These are phyloP conservation scores for Pseudohalonectria lignicola DNA, from an alignment of 2,329 filamentous ascomycete species.

Conservation along the genomic window DNA sequence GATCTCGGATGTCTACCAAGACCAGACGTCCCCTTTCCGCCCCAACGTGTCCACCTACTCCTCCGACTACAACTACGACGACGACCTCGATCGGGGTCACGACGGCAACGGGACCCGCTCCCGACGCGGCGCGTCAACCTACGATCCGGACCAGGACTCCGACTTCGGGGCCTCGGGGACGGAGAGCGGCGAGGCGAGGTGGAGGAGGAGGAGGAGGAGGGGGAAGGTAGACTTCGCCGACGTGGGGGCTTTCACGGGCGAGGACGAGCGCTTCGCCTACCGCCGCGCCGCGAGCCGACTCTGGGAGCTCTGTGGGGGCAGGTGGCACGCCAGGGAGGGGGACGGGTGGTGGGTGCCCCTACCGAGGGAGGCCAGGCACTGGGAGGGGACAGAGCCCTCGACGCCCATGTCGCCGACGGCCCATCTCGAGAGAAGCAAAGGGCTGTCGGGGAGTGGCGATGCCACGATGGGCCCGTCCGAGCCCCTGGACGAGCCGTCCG, in stretches of 20 bases:
- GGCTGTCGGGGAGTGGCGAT: too few species aligned
- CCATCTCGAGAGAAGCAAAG: background rate
- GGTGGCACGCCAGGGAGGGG: conserved; percentile 57
- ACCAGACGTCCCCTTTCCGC: conserved; percentile 64
- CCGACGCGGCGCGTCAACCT: conserved; percentile 36
- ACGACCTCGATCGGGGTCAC: too few species aligned
- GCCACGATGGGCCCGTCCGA: conserved; percentile 24
- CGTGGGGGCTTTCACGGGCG: conserved; percentile 59
- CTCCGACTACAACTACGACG: too few species aligned
- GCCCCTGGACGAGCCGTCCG: conserved; percentile 30
- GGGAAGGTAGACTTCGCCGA: conserved; percentile 52
- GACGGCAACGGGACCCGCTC: conserved; percentile 28
- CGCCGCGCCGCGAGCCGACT: conserved; percentile 66
- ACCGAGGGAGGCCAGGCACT: conserved; percentile 49
- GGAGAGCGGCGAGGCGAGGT: conserved; percentile 10
- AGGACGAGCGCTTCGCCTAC: conserved; percentile 74
- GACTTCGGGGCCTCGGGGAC: conserved; percentile 33
- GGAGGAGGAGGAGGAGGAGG: background rate
- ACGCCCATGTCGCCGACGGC: background rate
- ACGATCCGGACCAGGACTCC: conserved; percentile 46
- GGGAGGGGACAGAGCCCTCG: conserved; percentile 35
- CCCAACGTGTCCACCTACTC: conserved; percentile 63
- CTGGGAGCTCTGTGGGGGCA: conserved; percentile 68
- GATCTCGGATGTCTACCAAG: conserved; percentile 66
- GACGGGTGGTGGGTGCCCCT: conserved; percentile 59